These are phyloP conservation scores for Pulveroboletus ravenelii DNA, from an alignment of 768 basidiomycete genomes.

Conservation along the genomic window DNA sequence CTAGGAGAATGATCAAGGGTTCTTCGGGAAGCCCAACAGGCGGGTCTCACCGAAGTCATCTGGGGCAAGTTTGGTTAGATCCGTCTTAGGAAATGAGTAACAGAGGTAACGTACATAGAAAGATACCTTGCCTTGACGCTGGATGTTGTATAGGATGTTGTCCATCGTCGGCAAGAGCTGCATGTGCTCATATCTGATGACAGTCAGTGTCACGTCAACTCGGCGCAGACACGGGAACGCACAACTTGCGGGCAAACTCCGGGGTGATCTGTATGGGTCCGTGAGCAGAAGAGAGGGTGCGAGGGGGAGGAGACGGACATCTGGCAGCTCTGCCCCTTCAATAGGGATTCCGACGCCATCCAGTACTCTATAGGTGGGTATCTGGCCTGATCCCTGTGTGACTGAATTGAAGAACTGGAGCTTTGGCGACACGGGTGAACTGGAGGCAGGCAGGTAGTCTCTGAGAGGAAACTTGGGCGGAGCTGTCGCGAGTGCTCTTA, in stretches of 20 bases:
- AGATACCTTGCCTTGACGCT: slow-evolving; percentile 89
- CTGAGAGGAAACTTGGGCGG: slow-evolving; percentile 14
- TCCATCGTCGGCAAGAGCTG: slow-evolving; percentile 77
- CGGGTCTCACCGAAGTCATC: slow-evolving; percentile 74
- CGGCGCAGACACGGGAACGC: slow-evolving; percentile 14
- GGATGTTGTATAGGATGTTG: slow-evolving; percentile 85
- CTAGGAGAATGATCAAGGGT: slow-evolving; percentile 34
- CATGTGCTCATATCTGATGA: slow-evolving; percentile 69
- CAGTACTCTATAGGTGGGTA: slow-evolving; percentile 83
- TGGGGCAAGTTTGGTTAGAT: slow-evolving; percentile 26
- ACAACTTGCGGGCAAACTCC: slow-evolving; percentile 61
- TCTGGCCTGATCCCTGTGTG: slow-evolving; percentile 51
- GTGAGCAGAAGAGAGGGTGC: slow-evolving; percentile 5
- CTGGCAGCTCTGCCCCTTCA: slow-evolving; percentile 69
- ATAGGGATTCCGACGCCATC: slow-evolving; percentile 75
- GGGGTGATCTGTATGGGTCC: slow-evolving; percentile 52
- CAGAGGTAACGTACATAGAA: slow-evolving; percentile 62
- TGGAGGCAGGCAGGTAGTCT: slow-evolving; percentile 37
- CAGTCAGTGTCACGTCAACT: neutral
- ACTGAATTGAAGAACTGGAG: slow-evolving; percentile 81
- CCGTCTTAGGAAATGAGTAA: slow-evolving; percentile 1
- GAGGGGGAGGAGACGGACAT: slow-evolving; percentile 42
- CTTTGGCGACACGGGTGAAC: slow-evolving; percentile 62
- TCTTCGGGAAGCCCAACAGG: neutral
- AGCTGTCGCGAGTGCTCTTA: slow-evolving; percentile 15